Conservation (phyloP, 345 rosid genomes). For the Ricinus communis region DNA sequence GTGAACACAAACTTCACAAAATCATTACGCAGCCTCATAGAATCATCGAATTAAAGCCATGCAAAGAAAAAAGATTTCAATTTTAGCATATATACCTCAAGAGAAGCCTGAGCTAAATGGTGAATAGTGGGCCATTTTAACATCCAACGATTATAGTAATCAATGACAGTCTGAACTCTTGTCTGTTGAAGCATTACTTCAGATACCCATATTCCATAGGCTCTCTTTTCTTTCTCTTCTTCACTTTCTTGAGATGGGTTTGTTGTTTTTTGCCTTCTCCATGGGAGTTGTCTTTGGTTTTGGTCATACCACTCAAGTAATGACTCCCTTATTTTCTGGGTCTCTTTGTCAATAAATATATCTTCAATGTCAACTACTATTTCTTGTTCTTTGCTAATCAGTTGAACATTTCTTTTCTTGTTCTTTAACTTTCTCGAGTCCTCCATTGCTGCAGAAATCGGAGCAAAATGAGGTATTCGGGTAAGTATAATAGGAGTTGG, state of each 20-base stretch:
- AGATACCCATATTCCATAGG: slow-evolving; percentile 92
- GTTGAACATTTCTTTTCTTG: slow-evolving; percentile 12
- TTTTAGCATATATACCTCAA: slow-evolving; percentile 43
- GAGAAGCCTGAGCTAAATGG: slow-evolving; percentile 77
- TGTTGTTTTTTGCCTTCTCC: slow-evolving; percentile 45
- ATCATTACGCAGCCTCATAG: neutral
- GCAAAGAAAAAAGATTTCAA: neutral
- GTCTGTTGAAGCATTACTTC: slow-evolving; percentile 98
- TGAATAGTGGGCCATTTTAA: slow-evolving; percentile 76
- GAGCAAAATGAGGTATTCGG: neutral
- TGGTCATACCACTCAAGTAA: slow-evolving; percentile 71
- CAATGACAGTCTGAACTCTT: slow-evolving; percentile 85
- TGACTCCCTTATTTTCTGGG: slow-evolving; percentile 45
- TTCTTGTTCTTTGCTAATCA: neutral
- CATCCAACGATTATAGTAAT: slow-evolving; percentile 92
- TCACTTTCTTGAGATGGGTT: slow-evolving; percentile 16
- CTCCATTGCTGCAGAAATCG: slow-evolving; percentile 6
- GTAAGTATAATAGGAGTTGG: neutral
- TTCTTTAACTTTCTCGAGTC: neutral
- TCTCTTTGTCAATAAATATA: slow-evolving; percentile 55
- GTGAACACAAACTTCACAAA: neutral
- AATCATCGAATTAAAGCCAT: neutral
- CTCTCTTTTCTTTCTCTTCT: slow-evolving; percentile 49
- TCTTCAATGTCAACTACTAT: slow-evolving; percentile 62
- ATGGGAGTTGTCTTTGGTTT: slow-evolving; percentile 75